These are phyloP conservation scores for Syzygium oleosum DNA, from an alignment of 345 rosid genomes.

Conservation along the genomic window DNA sequence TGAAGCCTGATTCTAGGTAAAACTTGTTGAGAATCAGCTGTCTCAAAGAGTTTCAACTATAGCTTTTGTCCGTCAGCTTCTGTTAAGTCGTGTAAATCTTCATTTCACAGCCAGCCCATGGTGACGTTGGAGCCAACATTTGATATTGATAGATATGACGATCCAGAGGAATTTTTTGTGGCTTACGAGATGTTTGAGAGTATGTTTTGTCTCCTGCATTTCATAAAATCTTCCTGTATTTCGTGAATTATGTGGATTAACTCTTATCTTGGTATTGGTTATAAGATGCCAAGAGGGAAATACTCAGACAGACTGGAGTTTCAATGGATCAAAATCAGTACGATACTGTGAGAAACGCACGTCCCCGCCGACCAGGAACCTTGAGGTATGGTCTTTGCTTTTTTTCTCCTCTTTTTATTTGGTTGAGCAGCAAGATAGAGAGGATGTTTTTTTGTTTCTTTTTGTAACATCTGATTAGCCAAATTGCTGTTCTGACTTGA, in stretches of 20 bases:
- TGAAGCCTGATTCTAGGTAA: conserved; percentile 55
- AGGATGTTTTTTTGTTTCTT: conserved; percentile 13
- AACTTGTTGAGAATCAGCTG: neutral
- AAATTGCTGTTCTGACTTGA: neutral
- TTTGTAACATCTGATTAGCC: conserved; percentile 24
- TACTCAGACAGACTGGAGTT: conserved; percentile 59
- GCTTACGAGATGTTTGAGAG: conserved; percentile 56
- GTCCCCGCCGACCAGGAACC: conserved; percentile 61
- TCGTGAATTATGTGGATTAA: neutral
- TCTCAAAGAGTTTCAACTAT: neutral
- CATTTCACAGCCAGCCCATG: conserved; percentile 42
- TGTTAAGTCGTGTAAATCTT: neutral
- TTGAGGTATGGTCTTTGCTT: conserved; percentile 32
- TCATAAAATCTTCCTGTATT: neutral
- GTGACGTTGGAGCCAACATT: conserved; percentile 37
- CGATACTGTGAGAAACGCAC: conserved; percentile 16
- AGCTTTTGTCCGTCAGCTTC: neutral
- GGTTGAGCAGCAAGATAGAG: neutral
- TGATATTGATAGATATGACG: conserved; percentile 48
- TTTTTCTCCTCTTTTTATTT: neutral
- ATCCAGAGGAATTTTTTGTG: conserved; percentile 58
- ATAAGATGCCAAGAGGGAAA: conserved; percentile 60
- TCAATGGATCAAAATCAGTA: conserved; percentile 25
- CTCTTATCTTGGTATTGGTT: conserved; percentile 4
- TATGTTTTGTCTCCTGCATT: conserved; percentile 21